These are phyloP conservation scores for Mycena leptocephala DNA, from an alignment of 768 basidiomycete genomes.

Conservation along the genomic window DNA sequence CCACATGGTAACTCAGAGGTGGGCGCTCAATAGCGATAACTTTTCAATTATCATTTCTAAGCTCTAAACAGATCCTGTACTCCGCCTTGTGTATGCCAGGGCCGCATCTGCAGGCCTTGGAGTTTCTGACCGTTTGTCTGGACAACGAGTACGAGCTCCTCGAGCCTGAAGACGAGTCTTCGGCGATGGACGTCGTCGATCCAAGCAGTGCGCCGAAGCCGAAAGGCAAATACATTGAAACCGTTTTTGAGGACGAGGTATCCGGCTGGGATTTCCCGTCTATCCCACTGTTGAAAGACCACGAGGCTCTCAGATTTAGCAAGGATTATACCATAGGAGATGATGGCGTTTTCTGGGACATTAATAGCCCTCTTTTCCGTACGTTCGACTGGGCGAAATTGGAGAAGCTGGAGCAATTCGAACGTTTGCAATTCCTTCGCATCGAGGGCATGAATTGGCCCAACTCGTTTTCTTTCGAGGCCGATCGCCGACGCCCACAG, in stretches of 20 bases:
- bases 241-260: neutral
- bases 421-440: neutral
- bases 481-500: neutral
- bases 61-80: neutral
- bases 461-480: neutral
- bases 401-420: neutral
- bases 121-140: conserved; percentile 5
- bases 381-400: neutral
- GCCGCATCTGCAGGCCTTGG: neutral
- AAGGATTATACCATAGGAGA: neutral
- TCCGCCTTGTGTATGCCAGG: neutral
- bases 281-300: no score
- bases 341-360: neutral
- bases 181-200: no score
- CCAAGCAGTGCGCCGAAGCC: neutral
- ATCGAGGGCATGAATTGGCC: neutral
- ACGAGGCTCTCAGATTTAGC: neutral
- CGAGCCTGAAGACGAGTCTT: neutral
- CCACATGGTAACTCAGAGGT: neutral
- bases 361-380: neutral
- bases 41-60: neutral
- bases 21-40: neutral
- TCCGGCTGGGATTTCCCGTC: neutral
- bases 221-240: neutral
- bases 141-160: neutral